These are phyloP conservation scores for Dactylellina cionopaga DNA, from an alignment of 2,329 filamentous ascomycete species.

Conservation along the genomic window DNA sequence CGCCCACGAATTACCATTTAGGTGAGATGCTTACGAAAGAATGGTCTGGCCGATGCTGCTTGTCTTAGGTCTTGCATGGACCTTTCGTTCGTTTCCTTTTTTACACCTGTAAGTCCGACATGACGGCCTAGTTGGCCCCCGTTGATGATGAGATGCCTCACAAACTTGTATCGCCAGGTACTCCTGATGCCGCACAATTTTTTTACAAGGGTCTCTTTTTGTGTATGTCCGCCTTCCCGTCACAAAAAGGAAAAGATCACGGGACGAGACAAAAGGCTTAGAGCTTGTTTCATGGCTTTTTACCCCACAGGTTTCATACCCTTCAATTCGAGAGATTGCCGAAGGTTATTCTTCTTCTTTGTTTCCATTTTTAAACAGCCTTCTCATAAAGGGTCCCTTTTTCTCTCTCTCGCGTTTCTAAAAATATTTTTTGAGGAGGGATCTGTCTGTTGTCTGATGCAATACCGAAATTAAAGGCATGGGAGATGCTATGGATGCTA, in stretches of 20 bases:
- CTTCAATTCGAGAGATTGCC: background rate
- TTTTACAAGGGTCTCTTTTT: conserved; percentile 20
- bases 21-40: conserved; percentile 10
- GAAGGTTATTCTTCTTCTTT: background rate
- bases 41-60: conserved; percentile 21
- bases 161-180: conserved; percentile 42
- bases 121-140: background rate
- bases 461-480: conserved; percentile 47
- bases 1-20: background rate
- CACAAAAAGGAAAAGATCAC: conserved; percentile 11
- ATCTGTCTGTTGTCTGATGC: conserved; percentile 14
- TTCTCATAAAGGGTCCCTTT: background rate
- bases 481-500: background rate
- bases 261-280: background rate
- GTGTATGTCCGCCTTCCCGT: background rate
- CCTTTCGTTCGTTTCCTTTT: background rate
- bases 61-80: background rate
- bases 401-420: conserved; percentile 12
- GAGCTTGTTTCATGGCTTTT: background rate
- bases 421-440: conserved; percentile 22
- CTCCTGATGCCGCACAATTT: conserved; percentile 48
- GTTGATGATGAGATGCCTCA: conserved; percentile 32
- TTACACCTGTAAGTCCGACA: conserved; percentile 20
- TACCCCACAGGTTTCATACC: background rate
- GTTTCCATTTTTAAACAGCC: conserved; percentile 11